Base-by-base conservation (phyloP, 2,329 filamentous ascomycete species). In the Gnomoniopsis smithogilvyi region DNA sequence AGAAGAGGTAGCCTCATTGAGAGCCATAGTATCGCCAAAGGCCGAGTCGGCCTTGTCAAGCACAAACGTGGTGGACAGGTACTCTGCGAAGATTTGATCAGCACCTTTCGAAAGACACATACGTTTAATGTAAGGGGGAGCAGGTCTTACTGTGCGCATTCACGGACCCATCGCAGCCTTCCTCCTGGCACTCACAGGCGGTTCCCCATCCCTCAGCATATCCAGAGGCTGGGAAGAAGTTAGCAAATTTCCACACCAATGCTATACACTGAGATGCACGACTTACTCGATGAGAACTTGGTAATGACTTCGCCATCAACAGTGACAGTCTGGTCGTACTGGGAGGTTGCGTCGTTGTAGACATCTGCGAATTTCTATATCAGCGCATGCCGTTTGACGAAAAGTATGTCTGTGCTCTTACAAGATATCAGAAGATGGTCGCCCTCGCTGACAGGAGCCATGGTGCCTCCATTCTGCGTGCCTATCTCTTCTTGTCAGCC, bases 131-230 rank as follows among this genome's bases (percentile, higher is more conserved):
- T 24, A 11, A 33, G 17, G 41, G 14, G 48, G 4, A 30, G 26
- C 8, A 30, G 4, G 26, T 4, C 46, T 50, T 14, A 50, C 54
- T 41, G 19, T 56, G 54, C 21, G 54, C 54, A 8, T 33, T n/a
- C 21, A 50, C 54, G 15, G 21, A 21, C 21, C 54, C 48, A 14
- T 49, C 30, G 17, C 54, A 56, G 30, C 26, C 54, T 10, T 56
- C 34, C 43, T 45, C 54, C 26, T 56, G 54, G 48, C 54, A 56
- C 33, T 56, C 54, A 8, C 47, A 45, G 2, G 54, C 54, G 14
- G 54, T 56, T 26, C 54, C 54, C 54, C 54, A 56, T 15, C 54
- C 54, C 54, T 56, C 30, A 1, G 54, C 54, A 15, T 56, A 47
- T 33, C 54, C 54, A 8, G 54, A 56, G 15, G 43, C 51, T 46